phyloP scores from a whole-genome alignment of 768 basidiomycete genomes.

The Boletales sp. region DNA sequence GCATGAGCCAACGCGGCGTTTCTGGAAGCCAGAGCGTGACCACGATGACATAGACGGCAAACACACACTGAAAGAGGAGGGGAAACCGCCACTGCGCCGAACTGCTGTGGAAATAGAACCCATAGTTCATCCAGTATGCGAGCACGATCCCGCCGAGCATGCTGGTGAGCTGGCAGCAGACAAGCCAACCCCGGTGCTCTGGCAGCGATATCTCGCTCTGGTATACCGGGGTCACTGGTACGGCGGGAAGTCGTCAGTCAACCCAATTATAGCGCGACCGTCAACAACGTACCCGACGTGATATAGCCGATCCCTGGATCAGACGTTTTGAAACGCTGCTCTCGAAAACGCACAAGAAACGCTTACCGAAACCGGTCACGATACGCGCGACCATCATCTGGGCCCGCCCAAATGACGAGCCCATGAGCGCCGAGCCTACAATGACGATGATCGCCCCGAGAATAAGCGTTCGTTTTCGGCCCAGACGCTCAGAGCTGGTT shows the following conservation, averaged over 20 bases:
- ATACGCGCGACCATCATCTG: slow-evolving; percentile 14
- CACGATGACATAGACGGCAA: slow-evolving; percentile 4
- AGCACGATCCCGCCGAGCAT: slow-evolving; percentile 13
- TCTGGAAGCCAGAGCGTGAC: slow-evolving; percentile 7
- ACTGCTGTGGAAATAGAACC: slow-evolving; percentile 9
- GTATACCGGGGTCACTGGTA: slow-evolving; percentile 9
- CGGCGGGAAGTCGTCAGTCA: not conserved
- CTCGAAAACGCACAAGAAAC: not conserved
- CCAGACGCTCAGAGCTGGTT: slow-evolving; percentile 10
- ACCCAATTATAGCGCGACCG: not conserved
- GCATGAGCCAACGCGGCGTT: slow-evolving; percentile 5
- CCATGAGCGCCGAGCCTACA: slow-evolving; percentile 12
- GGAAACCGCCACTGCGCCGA: slow-evolving; percentile 12
- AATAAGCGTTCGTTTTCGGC: slow-evolving; percentile 11
- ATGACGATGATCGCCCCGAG: slow-evolving; percentile 6
- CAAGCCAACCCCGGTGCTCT: slow-evolving; percentile 12
- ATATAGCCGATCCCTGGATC: slow-evolving; percentile 11
- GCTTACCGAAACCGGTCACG: slow-evolving; percentile 6
- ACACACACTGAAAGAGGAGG: slow-evolving; percentile 6
- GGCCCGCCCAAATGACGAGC: slow-evolving; percentile 7
- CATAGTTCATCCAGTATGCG: slow-evolving; percentile 15
- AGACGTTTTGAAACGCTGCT: not conserved
- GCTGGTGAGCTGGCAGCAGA: slow-evolving; percentile 12
- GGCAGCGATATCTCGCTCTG: slow-evolving; percentile 12
- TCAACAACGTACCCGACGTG: slow-evolving; percentile 3